Evolutionary conservation across 1,139 yeast species (phyloP), one percentile per base, ranked within the genome.

Genomic region (Scheffersomyces parashehatae): DNA sequence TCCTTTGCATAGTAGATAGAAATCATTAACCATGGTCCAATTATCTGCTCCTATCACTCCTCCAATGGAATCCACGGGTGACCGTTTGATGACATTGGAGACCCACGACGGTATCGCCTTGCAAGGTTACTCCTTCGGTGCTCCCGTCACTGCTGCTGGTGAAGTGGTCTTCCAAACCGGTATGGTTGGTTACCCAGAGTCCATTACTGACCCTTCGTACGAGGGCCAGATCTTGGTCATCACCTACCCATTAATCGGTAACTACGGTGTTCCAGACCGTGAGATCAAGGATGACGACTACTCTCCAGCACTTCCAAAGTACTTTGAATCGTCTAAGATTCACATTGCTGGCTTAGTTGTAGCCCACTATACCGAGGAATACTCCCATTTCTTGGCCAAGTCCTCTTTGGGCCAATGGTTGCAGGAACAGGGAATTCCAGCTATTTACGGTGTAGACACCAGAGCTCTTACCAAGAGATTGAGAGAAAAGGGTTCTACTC

Each of bases 181-280:
- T 76, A 95, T 95, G 99, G 99, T 93, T 57, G 99, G 99, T 53
- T 95, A 95, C 68, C 99, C 99, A 38, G 99, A 95, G 70, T 85
- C 98, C 48, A 82, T 95, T 65, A 91, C 99, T 41, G 99, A 95
- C 72, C 99, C 99, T 51, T 93, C 99, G 40, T 95, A 95, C 68
- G 95, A 88, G 64, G 99, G 99, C 53, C 99, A 95, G 73, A 91
- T 95, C 60, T 81, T 95, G 66, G 98, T 93, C 50, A 87, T 95
- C 68, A 95, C 99, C 46, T 91, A 83, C 67, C 99, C 99, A 26
- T 77, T 95, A 59, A 96, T 93, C 43, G 99, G 99, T 67, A 95
- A 95, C 76, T 95, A 95, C 67, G 99, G 99, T 82, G 99, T 93
- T 44, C 99, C 99, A 50, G 96, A 90, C 66, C 84, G 95, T 56